A percentile compares a stretch with the other conserved stretches of the same genome.
Evolutionary conservation across 1,284 basidiomycete species (phyloP).

Genomic region (Agaricales sp.): DNA sequence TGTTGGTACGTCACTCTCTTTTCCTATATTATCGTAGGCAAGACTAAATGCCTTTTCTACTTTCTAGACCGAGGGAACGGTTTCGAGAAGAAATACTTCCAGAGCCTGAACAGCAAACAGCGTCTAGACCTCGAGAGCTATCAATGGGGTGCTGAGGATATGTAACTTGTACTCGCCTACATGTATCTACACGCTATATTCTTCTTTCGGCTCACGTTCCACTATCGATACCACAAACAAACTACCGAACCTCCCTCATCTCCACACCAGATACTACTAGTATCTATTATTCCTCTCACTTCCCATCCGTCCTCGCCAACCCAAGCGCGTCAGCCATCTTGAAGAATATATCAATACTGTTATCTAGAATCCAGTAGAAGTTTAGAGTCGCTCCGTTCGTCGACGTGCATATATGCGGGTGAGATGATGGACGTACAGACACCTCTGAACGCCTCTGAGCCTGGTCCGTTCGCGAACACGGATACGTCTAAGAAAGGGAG

Average conservation of each 20-base stretch:
- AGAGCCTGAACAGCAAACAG: conserved; percentile 66
- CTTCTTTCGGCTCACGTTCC: too few species aligned
- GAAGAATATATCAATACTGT: conserved; percentile 34
- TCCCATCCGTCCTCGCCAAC: not conserved
- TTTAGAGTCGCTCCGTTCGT: conserved; percentile 5
- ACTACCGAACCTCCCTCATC: too few species aligned
- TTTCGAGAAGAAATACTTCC: conserved; percentile 90
- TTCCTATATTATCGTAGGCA: not conserved
- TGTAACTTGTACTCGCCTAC: too few species aligned
- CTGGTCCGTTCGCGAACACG: conserved; percentile 31
- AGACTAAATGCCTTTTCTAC: not conserved
- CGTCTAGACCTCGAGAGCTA: conserved; percentile 65
- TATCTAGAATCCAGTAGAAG: conserved; percentile 23
- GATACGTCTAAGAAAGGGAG: conserved; percentile 22
- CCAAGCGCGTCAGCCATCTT: conserved; percentile 30
- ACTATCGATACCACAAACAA: too few species aligned
- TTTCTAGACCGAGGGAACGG: conserved; percentile 82
- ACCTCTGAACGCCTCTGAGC: conserved; percentile 27
- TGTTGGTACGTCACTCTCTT: conserved; percentile 53
- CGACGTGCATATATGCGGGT: conserved; percentile 4
- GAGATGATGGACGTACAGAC: conserved; percentile 21
- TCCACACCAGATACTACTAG: too few species aligned
- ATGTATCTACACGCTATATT: too few species aligned
- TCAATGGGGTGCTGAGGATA: conserved; percentile 83
- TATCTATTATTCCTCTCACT: too few species aligned